phyloP scores from a whole-genome alignment of 768 basidiomycete genomes.

The Kwoniella pini region DNA sequence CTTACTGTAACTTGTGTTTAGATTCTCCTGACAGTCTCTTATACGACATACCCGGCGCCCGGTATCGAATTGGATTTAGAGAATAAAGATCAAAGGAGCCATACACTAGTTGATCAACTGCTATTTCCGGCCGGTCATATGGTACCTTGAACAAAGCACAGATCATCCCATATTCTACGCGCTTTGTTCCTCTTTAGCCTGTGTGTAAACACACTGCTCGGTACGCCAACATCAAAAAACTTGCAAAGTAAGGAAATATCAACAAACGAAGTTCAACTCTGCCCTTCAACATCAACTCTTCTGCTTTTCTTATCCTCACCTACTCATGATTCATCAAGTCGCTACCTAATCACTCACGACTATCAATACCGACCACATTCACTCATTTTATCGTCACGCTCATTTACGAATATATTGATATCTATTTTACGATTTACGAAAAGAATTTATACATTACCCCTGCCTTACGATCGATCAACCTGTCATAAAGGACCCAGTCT shows the following conservation, averaged over 20 bases:
- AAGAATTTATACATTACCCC: no score
- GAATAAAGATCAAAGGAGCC: background rate
- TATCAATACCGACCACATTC: background rate
- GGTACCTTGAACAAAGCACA: background rate
- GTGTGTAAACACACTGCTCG: background rate
- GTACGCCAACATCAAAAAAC: background rate
- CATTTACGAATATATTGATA: no score
- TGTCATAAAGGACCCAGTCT: background rate
- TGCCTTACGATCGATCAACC: conserved; percentile 9
- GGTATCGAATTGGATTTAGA: background rate
- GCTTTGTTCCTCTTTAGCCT: background rate
- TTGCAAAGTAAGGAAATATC: background rate
- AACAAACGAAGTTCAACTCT: background rate
- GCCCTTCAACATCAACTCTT: background rate
- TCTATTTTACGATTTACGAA: no score
- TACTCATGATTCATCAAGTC: background rate
- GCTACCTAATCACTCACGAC: background rate
- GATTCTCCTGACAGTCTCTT: no score
- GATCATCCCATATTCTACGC: background rate
- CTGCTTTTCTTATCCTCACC: background rate
- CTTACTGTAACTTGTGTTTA: no score
- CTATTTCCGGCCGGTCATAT: background rate
- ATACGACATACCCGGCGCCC: no score
- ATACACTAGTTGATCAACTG: no score
- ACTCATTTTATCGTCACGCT: no score